Conservation (phyloP, 495 filamentous ascomycete genomes). For the Penicillium turbatum region DNA sequence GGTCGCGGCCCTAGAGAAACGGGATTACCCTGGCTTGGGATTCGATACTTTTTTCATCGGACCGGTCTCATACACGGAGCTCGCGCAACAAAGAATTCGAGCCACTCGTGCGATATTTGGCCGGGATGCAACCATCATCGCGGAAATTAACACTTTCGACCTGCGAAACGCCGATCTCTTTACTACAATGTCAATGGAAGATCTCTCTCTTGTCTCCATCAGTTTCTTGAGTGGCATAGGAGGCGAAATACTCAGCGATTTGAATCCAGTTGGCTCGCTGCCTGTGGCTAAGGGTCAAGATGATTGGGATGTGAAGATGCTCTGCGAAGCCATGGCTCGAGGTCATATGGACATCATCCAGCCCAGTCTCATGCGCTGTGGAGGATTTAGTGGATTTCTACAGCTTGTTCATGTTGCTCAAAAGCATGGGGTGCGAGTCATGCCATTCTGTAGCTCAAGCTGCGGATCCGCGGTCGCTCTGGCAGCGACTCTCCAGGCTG, state of each 20-base stretch:
- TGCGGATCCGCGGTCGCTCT: not conserved
- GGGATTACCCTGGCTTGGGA: not conserved
- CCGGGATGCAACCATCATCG: not conserved
- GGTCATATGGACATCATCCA: not conserved
- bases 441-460: not conserved
- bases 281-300: not conserved
- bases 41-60: not conserved
- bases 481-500: not conserved
- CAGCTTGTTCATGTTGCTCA: not conserved
- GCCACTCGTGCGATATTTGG: not conserved
- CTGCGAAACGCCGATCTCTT: too few relatives aligned
- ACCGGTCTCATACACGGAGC: not conserved
- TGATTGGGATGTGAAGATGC: not conserved
- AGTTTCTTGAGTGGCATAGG: too few relatives aligned
- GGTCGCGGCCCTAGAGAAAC: not conserved
- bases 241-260: too few relatives aligned
- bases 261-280: not conserved
- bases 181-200: too few relatives aligned
- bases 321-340: not conserved
- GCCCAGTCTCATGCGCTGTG: not conserved
- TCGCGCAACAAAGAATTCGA: not conserved
- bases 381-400: not conserved
- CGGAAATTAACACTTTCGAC: too few relatives aligned
- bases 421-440: not conserved
- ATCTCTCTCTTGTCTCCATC: too few relatives aligned